Percentiles rank a stretch among this genome's conserved stretches.
These are phyloP conservation scores for Blastocystis sp. DNA, from an alignment of 352 stramenopile genomes.

Conservation along the genomic window DNA sequence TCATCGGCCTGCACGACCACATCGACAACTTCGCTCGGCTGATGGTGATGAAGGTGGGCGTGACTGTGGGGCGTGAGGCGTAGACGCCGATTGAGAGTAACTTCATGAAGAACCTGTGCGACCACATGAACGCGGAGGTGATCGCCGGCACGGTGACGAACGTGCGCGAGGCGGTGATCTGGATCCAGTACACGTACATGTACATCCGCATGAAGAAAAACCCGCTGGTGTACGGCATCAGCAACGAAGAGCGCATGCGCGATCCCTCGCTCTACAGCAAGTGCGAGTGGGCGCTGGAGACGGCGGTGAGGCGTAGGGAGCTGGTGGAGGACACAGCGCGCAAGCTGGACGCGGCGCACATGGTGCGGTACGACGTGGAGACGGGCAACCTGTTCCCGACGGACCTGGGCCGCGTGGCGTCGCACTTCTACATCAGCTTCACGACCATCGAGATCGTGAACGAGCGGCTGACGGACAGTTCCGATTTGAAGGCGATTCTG, in stretches of 20 bases:
- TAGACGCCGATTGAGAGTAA: constrained; percentile 94
- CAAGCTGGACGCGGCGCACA: constrained; percentile 75
- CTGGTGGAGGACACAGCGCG: constrained; percentile 74
- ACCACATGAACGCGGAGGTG: constrained; percentile 98
- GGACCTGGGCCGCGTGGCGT: constrained; percentile 91
- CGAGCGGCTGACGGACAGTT: constrained; percentile 78
- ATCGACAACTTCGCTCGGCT: constrained; percentile 73
- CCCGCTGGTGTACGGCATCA: constrained; percentile 93
- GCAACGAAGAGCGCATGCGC: constrained; percentile 82
- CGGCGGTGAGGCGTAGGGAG: constrained; percentile 28
- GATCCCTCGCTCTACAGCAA: constrained; percentile 81
- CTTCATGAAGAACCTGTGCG: constrained; percentile 94
- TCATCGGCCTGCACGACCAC: constrained; percentile 93
- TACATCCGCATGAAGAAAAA: constrained; percentile 97
- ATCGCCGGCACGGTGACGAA: constrained; percentile 95
- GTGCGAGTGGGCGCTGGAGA: constrained; percentile 62
- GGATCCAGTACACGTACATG: constrained; percentile 97
- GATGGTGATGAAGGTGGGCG: constrained; percentile 65
- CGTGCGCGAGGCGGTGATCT: constrained; percentile 89
- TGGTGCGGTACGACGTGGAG: constrained; percentile 80
- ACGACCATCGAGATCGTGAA: constrained; percentile 96
- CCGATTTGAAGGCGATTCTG: constrained; percentile 66
- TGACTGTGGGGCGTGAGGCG: not conserved
- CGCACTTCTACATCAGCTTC: constrained; percentile 98
- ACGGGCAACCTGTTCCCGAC: constrained; percentile 86